A percentile compares a stretch with the other conserved stretches of the same genome.
These are phyloP conservation scores for Lactarius vividus DNA, from an alignment of 768 basidiomycete species.

Conservation along the genomic window DNA sequence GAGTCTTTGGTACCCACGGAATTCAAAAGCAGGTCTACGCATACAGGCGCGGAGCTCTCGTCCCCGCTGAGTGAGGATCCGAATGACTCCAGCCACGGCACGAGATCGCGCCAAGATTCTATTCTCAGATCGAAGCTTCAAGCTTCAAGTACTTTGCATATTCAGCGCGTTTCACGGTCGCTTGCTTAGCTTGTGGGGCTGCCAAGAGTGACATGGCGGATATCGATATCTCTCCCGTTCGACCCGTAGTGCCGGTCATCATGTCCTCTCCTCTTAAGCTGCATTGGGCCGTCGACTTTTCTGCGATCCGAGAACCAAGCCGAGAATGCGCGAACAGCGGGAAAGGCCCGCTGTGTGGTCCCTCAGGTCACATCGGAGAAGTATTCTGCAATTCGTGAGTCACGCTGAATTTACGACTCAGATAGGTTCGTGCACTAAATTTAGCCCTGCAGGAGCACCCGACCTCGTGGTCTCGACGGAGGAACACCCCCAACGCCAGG, in stretches of 20 bases:
- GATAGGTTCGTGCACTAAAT: background rate
- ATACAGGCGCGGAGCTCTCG: too few relatives aligned
- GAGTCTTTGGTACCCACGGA: too few relatives aligned
- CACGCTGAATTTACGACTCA: background rate
- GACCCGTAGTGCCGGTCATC: background rate
- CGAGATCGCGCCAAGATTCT: background rate
- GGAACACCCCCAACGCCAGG: background rate
- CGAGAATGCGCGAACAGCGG: background rate
- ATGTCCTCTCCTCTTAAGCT: background rate
- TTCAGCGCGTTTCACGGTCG: background rate
- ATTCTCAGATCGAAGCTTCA: background rate
- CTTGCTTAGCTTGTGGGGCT: background rate
- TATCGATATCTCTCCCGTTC: background rate
- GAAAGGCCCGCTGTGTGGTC: background rate
- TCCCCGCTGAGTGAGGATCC: background rate
- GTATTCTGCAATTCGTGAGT: background rate
- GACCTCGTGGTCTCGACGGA: background rate
- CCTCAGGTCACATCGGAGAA: background rate
- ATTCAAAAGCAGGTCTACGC: too few relatives aligned
- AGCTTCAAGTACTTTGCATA: background rate
- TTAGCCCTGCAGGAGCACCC: background rate
- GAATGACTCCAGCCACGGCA: background rate
- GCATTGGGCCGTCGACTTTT: background rate
- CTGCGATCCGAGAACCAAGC: background rate
- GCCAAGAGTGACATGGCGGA: background rate